Evolutionary conservation across 108 stramenopile genomes (phyloP).

Genomic region (Fistulifera pelliculosa): DNA sequence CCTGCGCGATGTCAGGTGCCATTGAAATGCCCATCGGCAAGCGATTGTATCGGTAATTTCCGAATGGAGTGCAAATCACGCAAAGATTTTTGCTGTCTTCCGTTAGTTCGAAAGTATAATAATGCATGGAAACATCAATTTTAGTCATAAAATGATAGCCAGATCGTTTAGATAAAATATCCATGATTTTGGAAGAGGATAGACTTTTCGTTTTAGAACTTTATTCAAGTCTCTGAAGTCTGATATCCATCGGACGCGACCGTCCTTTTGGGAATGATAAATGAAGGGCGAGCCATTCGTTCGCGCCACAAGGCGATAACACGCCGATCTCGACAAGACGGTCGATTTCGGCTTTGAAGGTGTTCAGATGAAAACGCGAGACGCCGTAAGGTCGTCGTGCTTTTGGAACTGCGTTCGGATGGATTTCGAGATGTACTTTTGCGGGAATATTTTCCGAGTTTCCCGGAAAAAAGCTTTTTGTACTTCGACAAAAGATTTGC

Average conservation of each 20-base stretch:
- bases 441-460: too few species aligned
- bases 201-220: conserved; percentile 1
- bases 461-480: too few species aligned
- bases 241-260: neutral
- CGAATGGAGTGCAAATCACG: conserved; percentile 34
- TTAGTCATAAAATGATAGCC: too few species aligned
- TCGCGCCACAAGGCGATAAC: too few species aligned
- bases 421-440: neutral
- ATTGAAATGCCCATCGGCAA: conserved; percentile 37
- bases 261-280: conserved; percentile 31
- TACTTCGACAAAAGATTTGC: too few species aligned
- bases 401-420: too few species aligned
- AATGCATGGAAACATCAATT: conserved; percentile 17
- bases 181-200: conserved; percentile 18
- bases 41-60: conserved; percentile 23
- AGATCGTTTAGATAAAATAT: too few species aligned
- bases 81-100: conserved; percentile 15
- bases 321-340: too few species aligned
- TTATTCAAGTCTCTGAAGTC: conserved; percentile 32
- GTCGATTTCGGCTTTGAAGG: too few species aligned
- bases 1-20: conserved; percentile 37
- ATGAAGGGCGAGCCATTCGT: conserved; percentile 17
- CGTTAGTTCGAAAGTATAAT: conserved; percentile 24
- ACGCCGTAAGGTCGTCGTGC: too few species aligned
- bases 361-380: too few species aligned